Evolutionary conservation across 129 eudicot species (phyloP).

Genomic region (Tagetes patula): DNA sequence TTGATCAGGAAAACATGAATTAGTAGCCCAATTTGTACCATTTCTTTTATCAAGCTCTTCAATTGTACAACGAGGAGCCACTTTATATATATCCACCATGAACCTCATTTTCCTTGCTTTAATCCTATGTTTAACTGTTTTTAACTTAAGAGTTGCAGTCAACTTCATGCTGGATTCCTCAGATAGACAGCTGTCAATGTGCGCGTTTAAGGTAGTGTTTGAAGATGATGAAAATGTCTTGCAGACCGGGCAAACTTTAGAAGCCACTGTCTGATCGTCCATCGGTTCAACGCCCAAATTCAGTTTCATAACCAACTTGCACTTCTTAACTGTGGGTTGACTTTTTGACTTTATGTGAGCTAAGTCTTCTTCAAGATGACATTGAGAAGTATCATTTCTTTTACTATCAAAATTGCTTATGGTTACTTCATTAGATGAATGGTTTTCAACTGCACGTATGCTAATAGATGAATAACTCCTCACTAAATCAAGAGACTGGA

Average conservation of each 20-base stretch:
- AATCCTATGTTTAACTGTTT: constrained; percentile 52
- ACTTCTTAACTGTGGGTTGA: constrained; percentile 44
- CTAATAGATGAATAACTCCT: constrained; percentile 31
- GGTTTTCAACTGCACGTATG: constrained; percentile 28
- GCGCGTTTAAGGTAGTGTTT: constrained; percentile 84
- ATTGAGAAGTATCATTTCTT: constrained; percentile 13
- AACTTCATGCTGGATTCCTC: constrained; percentile 45
- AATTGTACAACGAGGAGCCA: constrained; percentile 66
- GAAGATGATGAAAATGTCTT: constrained; percentile 79
- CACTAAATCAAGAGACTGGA: constrained; percentile 52
- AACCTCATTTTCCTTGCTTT: constrained; percentile 64
- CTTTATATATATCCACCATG: constrained; percentile 65
- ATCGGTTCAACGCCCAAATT: constrained; percentile 30
- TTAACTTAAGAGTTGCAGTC: constrained; percentile 36
- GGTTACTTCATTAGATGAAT: constrained; percentile 28
- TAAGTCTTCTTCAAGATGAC: constrained; percentile 14
- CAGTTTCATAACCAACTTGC: constrained; percentile 50
- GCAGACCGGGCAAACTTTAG: constrained; percentile 88
- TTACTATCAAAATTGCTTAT: constrained; percentile 29
- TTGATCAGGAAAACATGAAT: constrained; percentile 41
- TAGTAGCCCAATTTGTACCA: constrained; percentile 73
- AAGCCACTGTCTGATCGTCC: constrained; percentile 52
- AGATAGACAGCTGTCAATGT: constrained; percentile 81
- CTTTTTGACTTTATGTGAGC: constrained; percentile 20
- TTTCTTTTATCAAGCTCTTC: constrained; percentile 91